Percentiles rank a stretch among this genome's conserved stretches.
Evolutionary conservation across 2,329 filamentous ascomycete genomes (phyloP).

Genomic region (Byssothecium circinans): DNA sequence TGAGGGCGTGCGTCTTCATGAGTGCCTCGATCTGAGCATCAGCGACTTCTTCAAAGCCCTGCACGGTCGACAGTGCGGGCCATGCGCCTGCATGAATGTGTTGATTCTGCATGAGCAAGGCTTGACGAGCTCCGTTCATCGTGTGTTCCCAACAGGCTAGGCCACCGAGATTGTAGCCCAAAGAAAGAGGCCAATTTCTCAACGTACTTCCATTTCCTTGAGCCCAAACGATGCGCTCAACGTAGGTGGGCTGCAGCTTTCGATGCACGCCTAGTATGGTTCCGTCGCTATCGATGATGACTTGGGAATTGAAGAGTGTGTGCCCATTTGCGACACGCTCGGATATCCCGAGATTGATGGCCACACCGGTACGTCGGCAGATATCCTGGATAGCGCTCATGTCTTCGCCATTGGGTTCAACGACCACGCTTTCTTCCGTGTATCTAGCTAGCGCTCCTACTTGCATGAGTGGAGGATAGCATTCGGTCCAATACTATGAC

Average conservation of each 20-base stretch:
- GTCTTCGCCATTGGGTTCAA: conserved; percentile 35
- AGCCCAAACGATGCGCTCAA: conserved; percentile 40
- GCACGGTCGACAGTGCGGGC: conserved; percentile 42
- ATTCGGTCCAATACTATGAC: conserved; percentile 39
- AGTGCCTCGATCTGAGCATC: conserved; percentile 51
- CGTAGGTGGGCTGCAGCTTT: conserved; percentile 43
- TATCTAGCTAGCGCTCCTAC: conserved; percentile 37
- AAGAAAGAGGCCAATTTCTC: conserved; percentile 30
- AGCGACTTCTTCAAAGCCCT: conserved; percentile 46
- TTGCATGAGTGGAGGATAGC: conserved; percentile 41
- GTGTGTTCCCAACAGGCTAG: conserved; percentile 45
- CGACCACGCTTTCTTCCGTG: conserved; percentile 40
- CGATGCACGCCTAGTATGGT: conserved; percentile 41
- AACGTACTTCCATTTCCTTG: conserved; percentile 39
- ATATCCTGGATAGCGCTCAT: conserved; percentile 35
- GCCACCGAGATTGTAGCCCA: conserved; percentile 40
- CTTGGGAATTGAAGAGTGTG: conserved; percentile 42
- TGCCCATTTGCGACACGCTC: conserved; percentile 38
- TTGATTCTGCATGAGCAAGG: conserved; percentile 37
- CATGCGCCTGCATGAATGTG: conserved; percentile 44
- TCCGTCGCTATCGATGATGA: conserved; percentile 38
- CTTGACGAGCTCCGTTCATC: conserved; percentile 44
- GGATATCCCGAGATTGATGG: conserved; percentile 40
- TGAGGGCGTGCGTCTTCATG: conserved; percentile 52
- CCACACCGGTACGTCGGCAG: conserved; percentile 34